Evolutionary conservation across 169 alveolate species (phyloP), one percentile per base, ranked within the genome.

Genomic region (Neospora caninum): DNA sequence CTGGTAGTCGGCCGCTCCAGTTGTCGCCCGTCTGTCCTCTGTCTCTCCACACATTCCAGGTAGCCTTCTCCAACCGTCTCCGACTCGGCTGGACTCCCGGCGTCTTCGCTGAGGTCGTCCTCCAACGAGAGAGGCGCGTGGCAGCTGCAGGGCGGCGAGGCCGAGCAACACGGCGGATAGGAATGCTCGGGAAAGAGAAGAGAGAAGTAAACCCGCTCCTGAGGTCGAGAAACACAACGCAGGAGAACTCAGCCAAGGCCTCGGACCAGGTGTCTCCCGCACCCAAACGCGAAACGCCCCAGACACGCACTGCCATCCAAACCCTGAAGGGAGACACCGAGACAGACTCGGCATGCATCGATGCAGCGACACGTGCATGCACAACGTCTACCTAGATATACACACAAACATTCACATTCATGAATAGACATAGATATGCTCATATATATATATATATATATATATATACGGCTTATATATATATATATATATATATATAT

Each of bases 131-230:
- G 27, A 73, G 84, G 84, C 42, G 84, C 25, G 31, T 64, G 73
- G 7, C 73, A 9, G 73, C 73, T 10, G 34, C 1, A 49, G 13
- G 58, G 58, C 58, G 58, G 13, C 73, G 45, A 78, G n/a, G 86
- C 86, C 1, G 39, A 45, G 64, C 89, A n/a, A n/a, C n/a, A 82
- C 54, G 89, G 89, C 31, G 67, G 89, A 82, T 82, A 82, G 41
- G 88, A 31, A n/a, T 39, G 88, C 53, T 39, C 69, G 53, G 82
- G 88, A 73, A 91, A 73, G 10, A 91, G 80, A 34, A 80, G 86
- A 38, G 88, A 64, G 49, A 91, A 91, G 88, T 91, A 91, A 13
- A 91, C 93, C 53, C 82, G 87, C 73, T 91, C 93, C 93, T 91
- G 88, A 31, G n/a, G 53, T 31, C 29, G 38, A 31, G 64, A 58